phyloP scores from a whole-genome alignment of 2,329 filamentous ascomycete species.

The Neonectria faginata region DNA sequence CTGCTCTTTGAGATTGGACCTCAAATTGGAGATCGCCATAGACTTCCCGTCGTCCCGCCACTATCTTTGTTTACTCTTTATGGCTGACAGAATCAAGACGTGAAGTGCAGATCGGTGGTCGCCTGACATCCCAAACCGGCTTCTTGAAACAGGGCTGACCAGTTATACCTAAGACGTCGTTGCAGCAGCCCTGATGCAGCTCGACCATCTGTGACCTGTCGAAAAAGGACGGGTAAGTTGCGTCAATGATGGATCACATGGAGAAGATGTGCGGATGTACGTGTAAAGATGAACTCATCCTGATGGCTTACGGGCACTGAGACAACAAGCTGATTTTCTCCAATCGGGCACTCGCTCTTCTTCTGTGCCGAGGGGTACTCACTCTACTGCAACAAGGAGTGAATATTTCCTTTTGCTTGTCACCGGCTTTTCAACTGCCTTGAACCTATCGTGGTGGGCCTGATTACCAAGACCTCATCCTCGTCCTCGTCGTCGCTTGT shows the following conservation, averaged over 20 bases:
- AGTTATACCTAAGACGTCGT: conserved; percentile 1
- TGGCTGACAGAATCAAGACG: conserved; percentile 9
- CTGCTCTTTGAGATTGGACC: conserved; percentile 18
- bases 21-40: conserved; percentile 7
- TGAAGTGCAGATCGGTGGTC: conserved; percentile 28
- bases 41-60: not conserved
- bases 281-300: not conserved
- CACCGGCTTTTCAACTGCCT: not conserved
- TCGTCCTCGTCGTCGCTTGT: not conserved
- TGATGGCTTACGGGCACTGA: not conserved
- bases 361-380: not conserved
- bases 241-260: conserved; percentile 9
- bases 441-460: not conserved
- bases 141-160: conserved; percentile 14
- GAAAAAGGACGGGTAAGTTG: not conserved
- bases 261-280: not conserved
- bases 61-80: conserved; percentile 14
- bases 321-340: not conserved
- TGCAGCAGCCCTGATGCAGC: not conserved
- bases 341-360: not conserved
- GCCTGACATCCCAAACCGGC: conserved; percentile 29
- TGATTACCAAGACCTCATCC: not conserved
- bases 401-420: not conserved
- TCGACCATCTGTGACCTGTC: not conserved
- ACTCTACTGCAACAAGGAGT: not conserved